Conservation (phyloP, 2,329 filamentous ascomycete species). For the Trichophyton rubrum region DNA sequence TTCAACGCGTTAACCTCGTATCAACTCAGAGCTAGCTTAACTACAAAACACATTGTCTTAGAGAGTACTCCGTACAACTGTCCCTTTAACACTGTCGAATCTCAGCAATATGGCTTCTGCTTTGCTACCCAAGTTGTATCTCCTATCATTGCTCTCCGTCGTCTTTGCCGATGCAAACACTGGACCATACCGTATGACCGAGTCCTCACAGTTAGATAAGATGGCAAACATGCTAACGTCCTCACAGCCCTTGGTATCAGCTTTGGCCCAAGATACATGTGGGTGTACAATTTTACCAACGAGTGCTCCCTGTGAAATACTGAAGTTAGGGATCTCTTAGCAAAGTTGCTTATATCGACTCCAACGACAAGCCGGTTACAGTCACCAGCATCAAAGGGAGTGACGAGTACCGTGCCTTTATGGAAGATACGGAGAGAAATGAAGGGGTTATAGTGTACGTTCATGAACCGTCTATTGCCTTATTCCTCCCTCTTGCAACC, state of each 20-base stretch:
- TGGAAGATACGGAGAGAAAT: slow-evolving; percentile 1
- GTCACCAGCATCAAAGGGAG: not conserved
- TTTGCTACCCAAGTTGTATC: too few species aligned
- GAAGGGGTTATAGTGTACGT: slow-evolving; percentile 6
- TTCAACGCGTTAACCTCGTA: too few species aligned
- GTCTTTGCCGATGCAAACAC: not conserved
- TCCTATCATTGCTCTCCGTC: not conserved
- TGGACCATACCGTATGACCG: not conserved
- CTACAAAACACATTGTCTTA: too few species aligned
- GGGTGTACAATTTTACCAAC: not conserved
- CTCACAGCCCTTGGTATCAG: not conserved
- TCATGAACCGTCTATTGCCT: not conserved
- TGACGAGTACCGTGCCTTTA: slow-evolving; percentile 1
- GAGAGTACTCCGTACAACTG: too few species aligned
- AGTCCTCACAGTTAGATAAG: not conserved
- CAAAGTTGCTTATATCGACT: not conserved
- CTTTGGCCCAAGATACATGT: not conserved
- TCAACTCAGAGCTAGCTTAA: too few species aligned
- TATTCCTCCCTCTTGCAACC: not conserved
- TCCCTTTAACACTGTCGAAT: too few species aligned
- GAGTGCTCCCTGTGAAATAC: not conserved
- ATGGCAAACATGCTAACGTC: not conserved
- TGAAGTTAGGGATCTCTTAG: not conserved
- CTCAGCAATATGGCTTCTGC: too few species aligned
- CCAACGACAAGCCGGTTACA: not conserved